Evolutionary conservation across 1,139 yeast genomes (phyloP), one percentile per base, ranked within the genome.

Genomic region (Candida gigantensis): DNA sequence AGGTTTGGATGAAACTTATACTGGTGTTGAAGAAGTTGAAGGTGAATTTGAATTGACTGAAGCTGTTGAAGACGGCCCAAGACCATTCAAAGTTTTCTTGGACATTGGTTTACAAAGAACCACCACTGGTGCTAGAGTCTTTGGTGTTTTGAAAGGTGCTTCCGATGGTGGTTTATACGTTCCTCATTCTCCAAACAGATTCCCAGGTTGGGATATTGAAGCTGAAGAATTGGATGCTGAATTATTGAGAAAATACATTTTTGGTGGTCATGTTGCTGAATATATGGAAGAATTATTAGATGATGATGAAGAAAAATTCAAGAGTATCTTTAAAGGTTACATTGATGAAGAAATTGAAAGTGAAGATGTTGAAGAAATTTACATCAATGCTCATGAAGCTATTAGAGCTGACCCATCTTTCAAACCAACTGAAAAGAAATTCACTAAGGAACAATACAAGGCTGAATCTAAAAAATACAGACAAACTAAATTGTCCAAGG

Each of bases 181-280:
- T 68, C 99, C 99, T 58, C 99, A 92, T 90, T 88, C 96, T 60
- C 86, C 96, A 68, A 90, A 90, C 84, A 90, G 98, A 85, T 92
- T 90, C 96, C 99, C 99, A 75, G 99, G 98, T 79, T 92, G 92
- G 95, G 99, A 92, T 77, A 86, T 90, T 64, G 99, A 92, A 80
- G 68, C 85, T 61, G 96, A 90, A 79, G 98, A 92, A 77, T 84
- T 94, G 66, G 98, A 92, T 68, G 89, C 97, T 62, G 98, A 94
- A 70, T 75, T 83, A 60, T 85, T 94, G 75, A 89, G 97, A 86
- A 88, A 87, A 77, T 90, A 94, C 96, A 92, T 92, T 81, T 86
- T 90, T 69, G 98, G 95, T 79, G 97, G 97, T 72, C 98, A 92
- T 84, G 90, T 92, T 68, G 85, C 98, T 68, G 98, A 94, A 81